Conservation (phyloP, 2,329 filamentous ascomycete species). For the Botrytis tulipae region DNA sequence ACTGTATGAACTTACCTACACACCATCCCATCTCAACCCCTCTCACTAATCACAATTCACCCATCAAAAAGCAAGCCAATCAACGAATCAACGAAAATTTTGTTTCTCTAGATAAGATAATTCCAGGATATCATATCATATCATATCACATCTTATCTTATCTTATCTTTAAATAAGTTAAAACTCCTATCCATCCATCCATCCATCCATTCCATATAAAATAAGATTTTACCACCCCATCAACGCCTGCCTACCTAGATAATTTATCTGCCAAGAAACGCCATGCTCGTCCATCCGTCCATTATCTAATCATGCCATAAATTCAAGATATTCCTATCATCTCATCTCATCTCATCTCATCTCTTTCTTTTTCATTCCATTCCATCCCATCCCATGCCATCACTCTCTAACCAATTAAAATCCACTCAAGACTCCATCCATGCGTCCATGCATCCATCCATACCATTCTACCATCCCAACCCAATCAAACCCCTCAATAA, state of each 20-base stretch:
- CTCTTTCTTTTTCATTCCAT: neutral
- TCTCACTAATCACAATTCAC: too few relatives aligned
- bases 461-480: neutral
- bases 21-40: too few relatives aligned
- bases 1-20: too few relatives aligned
- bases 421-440: neutral
- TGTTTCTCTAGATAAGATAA: neutral
- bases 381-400: neutral
- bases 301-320: slow-evolving; percentile 1
- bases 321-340: neutral
- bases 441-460: neutral
- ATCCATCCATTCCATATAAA: neutral
- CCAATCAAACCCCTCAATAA: slow-evolving; percentile 25
- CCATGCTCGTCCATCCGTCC: neutral
- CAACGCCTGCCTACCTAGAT: slow-evolving; percentile 6
- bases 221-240: neutral
- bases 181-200: neutral
- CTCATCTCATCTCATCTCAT: neutral
- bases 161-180: neutral
- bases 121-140: neutral
- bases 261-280: neutral
- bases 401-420: neutral
- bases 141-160: neutral
- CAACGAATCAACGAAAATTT: neutral
- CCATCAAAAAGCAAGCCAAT: neutral